Percentiles rank a stretch among this genome's conserved stretches.
Conservation (phyloP, 441 rosid species). For the Adansonia grandidieri region DNA sequence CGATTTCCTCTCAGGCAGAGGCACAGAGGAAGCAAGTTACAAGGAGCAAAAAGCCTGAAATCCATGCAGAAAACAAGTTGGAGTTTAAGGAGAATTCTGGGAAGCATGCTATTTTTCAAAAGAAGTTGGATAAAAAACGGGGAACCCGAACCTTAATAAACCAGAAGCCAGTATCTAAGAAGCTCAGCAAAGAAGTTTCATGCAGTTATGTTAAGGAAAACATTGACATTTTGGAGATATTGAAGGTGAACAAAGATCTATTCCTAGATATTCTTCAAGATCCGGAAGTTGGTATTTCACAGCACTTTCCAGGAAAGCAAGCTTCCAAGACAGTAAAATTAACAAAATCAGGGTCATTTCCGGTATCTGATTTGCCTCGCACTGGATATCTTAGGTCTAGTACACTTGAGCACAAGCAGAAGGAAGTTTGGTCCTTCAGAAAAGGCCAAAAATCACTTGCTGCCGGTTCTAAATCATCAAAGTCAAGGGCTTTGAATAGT, state of each 20-base stretch:
- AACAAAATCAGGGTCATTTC: slow-evolving; percentile 82
- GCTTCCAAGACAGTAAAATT: slow-evolving; percentile 40
- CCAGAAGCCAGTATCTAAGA: slow-evolving; percentile 32
- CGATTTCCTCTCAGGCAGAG: slow-evolving; percentile 24
- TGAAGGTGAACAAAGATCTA: slow-evolving; percentile 57
- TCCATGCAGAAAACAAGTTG: neutral
- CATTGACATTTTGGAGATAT: slow-evolving; percentile 57
- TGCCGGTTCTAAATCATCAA: slow-evolving; percentile 34
- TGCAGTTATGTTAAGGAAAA: slow-evolving; percentile 48
- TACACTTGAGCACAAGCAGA: slow-evolving; percentile 71
- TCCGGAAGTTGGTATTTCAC: slow-evolving; percentile 38
- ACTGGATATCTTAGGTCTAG: slow-evolving; percentile 42
- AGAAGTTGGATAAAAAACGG: slow-evolving; percentile 16
- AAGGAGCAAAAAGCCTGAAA: neutral
- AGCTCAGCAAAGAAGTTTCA: slow-evolving; percentile 31
- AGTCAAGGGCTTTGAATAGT: slow-evolving; percentile 18
- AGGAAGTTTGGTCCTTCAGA: slow-evolving; percentile 66
- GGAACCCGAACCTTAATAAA: slow-evolving; percentile 19
- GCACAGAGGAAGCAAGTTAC: neutral
- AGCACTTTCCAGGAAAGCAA: slow-evolving; percentile 39
- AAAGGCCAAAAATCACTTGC: slow-evolving; percentile 36
- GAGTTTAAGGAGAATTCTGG: slow-evolving; percentile 10
- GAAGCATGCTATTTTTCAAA: slow-evolving; percentile 24
- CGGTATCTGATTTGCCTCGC: slow-evolving; percentile 46
- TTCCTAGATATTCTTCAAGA: slow-evolving; percentile 54